Base-by-base conservation (phyloP, 129 eudicot genomes). In the Pulicaria dysenterica region DNA sequence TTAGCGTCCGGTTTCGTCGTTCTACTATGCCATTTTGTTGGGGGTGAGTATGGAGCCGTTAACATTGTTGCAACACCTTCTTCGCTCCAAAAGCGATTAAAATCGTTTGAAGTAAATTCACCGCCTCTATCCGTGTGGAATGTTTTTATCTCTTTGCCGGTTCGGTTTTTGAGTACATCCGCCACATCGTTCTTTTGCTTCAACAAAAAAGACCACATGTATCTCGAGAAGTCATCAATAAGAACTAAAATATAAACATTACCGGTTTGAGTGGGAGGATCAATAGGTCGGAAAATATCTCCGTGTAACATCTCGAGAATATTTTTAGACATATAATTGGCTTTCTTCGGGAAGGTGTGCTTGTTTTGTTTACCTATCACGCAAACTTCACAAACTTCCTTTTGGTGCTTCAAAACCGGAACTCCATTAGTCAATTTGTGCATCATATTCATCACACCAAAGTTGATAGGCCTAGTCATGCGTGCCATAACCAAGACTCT, bases 401-500 rank as follows among this genome's bases (percentile, higher is more conserved):
- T n/a, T n/a, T n/a, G n/a, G n/a, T n/a, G n/a, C n/a, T n/a, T n/a
- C n/a, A n/a, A n/a, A n/a, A n/a, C n/a, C n/a, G n/a, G n/a, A n/a
- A n/a, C n/a, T n/a, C n/a, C n/a, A n/a, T n/a, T n/a, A n/a, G n/a
- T n/a, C n/a, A n/a, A n/a, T 49, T 49, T 49, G 15, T 49, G 55
- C 55, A 49, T 49, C 55, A 49, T 49, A n/a, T n/a, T n/a, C n/a
- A n/a, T n/a, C n/a, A n/a, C n/a, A n/a, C n/a, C n/a, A n/a, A n/a
- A n/a, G n/a, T n/a, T n/a, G n/a, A n/a, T n/a, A n/a, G 55, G 55
- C 55, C 55, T 1, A 49, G 55, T 6, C 55, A 15, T 10, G 55
- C 15, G 14, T 49, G 55, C 55, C 55, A 49, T 49, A 49, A 49
- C 55, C 55, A 49, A 49, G 55, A 49, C 55, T 49, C 55, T 3